Conservation (phyloP, 495 filamentous ascomycete genomes). For the Immersiella caudata region DNA sequence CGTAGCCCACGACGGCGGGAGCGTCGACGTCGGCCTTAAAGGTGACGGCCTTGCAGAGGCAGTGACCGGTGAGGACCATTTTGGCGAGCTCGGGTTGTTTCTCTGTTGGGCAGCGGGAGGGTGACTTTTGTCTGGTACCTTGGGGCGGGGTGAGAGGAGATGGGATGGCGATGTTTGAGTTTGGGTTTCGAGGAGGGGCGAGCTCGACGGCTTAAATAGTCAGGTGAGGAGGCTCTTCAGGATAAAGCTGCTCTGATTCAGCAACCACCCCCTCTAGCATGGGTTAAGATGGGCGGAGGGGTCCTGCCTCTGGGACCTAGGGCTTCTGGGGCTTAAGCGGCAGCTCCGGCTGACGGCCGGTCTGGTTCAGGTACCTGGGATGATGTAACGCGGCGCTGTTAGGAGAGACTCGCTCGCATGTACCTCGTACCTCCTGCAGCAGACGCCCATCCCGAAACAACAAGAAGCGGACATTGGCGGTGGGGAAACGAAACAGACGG, state of each 20-base stretch:
- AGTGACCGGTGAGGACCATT: conserved; percentile 70
- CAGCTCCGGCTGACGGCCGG: conserved; percentile 7
- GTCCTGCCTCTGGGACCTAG: background rate
- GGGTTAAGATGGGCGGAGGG: background rate
- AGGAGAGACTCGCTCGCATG: background rate
- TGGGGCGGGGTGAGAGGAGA: background rate
- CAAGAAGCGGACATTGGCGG: background rate
- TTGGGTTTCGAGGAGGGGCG: background rate
- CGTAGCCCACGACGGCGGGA: conserved; percentile 62
- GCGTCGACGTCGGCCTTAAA: conserved; percentile 60
- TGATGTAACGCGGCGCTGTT: background rate
- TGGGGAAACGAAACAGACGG: background rate
- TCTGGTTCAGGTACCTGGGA: background rate
- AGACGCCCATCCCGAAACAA: background rate
- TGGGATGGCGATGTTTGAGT: background rate
- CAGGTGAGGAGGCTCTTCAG: background rate
- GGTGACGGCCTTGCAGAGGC: conserved; percentile 69
- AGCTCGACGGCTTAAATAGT: conserved; percentile 6
- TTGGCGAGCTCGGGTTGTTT: conserved; percentile 31
- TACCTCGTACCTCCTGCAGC: background rate
- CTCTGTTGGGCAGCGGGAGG: background rate
- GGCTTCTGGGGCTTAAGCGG: conserved; percentile 2
- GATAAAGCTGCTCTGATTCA: conserved; percentile 6
- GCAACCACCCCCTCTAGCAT: conserved; percentile 5
- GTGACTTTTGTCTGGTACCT: conserved; percentile 2